phyloP scores from a whole-genome alignment of 352 stramenopile species.

The Phytophthora palmivora region DNA sequence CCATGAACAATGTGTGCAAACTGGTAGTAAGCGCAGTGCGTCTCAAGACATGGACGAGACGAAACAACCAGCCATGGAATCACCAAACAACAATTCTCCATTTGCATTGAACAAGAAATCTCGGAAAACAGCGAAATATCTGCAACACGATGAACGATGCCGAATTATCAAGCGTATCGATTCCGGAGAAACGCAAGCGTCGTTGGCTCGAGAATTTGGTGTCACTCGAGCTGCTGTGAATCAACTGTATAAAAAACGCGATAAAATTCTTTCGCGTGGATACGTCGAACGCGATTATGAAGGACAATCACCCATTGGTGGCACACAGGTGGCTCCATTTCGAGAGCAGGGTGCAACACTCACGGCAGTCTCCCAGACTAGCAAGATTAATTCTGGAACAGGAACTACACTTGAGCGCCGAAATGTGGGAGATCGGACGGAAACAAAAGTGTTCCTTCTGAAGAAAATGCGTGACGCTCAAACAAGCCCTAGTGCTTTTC shows the following conservation, averaged over 20 bases:
- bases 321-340: background rate
- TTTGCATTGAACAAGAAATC: slow-evolving; percentile 3
- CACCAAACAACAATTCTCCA: background rate
- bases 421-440: background rate
- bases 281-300: background rate
- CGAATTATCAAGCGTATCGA: slow-evolving; percentile 17
- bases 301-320: background rate
- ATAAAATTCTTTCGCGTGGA: slow-evolving; percentile 21
- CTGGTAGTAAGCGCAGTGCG: background rate
- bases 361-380: too few relatives aligned
- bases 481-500: background rate
- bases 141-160: slow-evolving; percentile 9
- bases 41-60: background rate
- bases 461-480: background rate
- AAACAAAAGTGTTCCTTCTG: background rate
- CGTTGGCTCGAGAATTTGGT: slow-evolving; percentile 21
- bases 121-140: slow-evolving; percentile 18
- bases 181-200: slow-evolving; percentile 11
- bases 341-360: background rate
- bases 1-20: background rate
- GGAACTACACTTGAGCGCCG: background rate
- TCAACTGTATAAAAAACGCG: slow-evolving; percentile 26
- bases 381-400: too few relatives aligned
- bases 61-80: background rate
- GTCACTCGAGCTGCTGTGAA: slow-evolving; percentile 24